phyloP scores from a whole-genome alignment of 2,329 filamentous ascomycete species.

The Nemania sp. region DNA sequence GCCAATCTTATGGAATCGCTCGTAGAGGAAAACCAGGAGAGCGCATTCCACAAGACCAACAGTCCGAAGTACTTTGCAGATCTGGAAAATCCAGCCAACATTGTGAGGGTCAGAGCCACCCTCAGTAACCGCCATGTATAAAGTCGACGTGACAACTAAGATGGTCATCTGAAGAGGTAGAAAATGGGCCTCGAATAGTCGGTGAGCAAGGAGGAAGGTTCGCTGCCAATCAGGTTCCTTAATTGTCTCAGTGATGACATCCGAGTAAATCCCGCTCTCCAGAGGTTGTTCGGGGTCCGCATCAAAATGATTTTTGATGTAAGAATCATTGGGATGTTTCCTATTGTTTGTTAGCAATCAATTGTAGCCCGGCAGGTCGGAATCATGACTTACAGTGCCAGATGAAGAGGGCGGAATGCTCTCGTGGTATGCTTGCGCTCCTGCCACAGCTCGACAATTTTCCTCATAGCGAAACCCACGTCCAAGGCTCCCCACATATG shows the following conservation, averaged over 20 bases:
- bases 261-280: slow-evolving; percentile 59
- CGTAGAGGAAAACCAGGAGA: slow-evolving; percentile 67
- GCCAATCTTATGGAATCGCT: slow-evolving; percentile 66
- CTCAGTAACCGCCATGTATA: slow-evolving; percentile 61
- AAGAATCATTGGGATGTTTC: slow-evolving; percentile 51
- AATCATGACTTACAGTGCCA: slow-evolving; percentile 43
- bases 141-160: slow-evolving; percentile 62
- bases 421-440: slow-evolving; percentile 60
- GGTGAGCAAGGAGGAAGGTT: slow-evolving; percentile 62
- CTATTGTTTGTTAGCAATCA: slow-evolving; percentile 33
- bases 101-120: slow-evolving; percentile 54
- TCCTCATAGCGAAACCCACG: slow-evolving; percentile 65
- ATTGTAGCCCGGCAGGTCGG: background rate
- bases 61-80: slow-evolving; percentile 63
- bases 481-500: slow-evolving; percentile 79
- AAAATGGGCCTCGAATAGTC: slow-evolving; percentile 76
- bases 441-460: slow-evolving; percentile 59
- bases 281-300: slow-evolving; percentile 45
- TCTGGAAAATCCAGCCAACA: slow-evolving; percentile 61
- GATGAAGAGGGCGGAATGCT: slow-evolving; percentile 60
- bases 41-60: slow-evolving; percentile 65
- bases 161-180: slow-evolving; percentile 69
- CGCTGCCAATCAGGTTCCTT: slow-evolving; percentile 58
- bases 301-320: slow-evolving; percentile 50
- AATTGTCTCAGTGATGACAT: slow-evolving; percentile 55